A percentile compares a stretch with the other conserved stretches of the same genome.
phyloP scores from a whole-genome alignment of 805 yeast species.

The Myxozyma neglecta region DNA sequence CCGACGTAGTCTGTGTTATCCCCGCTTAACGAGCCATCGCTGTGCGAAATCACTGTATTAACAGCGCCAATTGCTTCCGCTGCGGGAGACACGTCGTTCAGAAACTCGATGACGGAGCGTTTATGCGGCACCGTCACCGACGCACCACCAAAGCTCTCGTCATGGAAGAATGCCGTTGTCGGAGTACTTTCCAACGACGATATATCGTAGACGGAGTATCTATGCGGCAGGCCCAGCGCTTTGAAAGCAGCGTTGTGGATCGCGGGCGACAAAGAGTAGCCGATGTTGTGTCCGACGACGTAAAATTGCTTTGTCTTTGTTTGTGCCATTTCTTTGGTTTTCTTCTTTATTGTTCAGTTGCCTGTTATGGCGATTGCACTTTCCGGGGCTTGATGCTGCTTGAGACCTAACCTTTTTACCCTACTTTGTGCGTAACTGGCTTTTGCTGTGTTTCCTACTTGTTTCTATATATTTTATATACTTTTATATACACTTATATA shows the following conservation, averaged over 20 bases:
- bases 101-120: constrained; percentile 68
- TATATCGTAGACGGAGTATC: constrained; percentile 46
- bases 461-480: too few relatives aligned
- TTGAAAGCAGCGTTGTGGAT: constrained; percentile 80
- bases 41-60: constrained; percentile 67
- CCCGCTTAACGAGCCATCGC: constrained; percentile 50
- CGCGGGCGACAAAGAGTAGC: constrained; percentile 86
- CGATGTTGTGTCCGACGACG: constrained; percentile 32
- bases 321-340: too few relatives aligned
- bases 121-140: constrained; percentile 95
- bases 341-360: too few relatives aligned
- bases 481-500: not conserved
- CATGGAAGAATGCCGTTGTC: constrained; percentile 24
- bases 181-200: constrained; percentile 3
- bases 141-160: constrained; percentile 89
- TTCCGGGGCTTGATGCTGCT: too few relatives aligned
- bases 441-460: not conserved
- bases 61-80: constrained; percentile 90
- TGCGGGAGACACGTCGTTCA: constrained; percentile 67
- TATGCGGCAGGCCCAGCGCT: constrained; percentile 74
- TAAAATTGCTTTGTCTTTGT: constrained; percentile 37
- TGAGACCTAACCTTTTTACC: too few relatives aligned
- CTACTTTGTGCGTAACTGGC: too few relatives aligned
- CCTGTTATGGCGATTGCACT: too few relatives aligned
- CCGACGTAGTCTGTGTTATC: constrained; percentile 98